Conservation (phyloP, 805 yeast species). For the Grigorovia jiainica region DNA sequence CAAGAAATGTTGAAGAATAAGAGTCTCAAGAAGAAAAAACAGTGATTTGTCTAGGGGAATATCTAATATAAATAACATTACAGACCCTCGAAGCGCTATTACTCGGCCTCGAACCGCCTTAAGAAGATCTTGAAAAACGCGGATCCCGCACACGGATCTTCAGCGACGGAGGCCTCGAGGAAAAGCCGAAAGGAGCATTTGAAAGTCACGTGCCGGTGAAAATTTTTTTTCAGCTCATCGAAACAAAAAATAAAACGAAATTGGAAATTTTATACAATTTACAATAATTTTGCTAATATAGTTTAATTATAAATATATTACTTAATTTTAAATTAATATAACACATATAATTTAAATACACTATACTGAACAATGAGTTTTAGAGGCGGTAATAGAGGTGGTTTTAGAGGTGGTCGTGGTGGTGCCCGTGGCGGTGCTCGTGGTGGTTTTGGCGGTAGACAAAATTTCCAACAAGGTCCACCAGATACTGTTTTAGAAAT, state of each 20-base stretch:
- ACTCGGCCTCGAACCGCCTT: background rate
- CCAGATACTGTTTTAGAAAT: conserved; percentile 91
- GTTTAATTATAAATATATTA: too few species aligned
- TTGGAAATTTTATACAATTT: too few species aligned
- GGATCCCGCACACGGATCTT: background rate
- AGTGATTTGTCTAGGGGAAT: background rate
- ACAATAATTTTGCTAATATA: too few species aligned
- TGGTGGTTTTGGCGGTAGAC: conserved; percentile 51
- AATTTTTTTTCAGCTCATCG: conserved; percentile 4
- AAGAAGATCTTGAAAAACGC: background rate
- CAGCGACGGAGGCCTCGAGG: background rate
- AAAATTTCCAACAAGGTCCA: conserved; percentile 80
- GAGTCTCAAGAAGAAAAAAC: conserved; percentile 16
- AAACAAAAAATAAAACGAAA: too few species aligned
- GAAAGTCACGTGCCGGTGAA: conserved; percentile 3
- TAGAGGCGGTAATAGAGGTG: conserved; percentile 25
- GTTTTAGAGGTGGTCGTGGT: conserved; percentile 28
- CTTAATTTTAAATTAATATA: too few species aligned
- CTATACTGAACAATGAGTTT: too few species aligned
- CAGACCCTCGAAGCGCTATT: too few species aligned
- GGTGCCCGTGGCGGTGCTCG: conserved; percentile 33
- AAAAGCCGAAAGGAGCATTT: background rate
- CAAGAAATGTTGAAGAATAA: conserved; percentile 29
- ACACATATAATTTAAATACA: too few species aligned
- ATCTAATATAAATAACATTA: background rate